Evolutionary conservation across 139 green algal species (phyloP), one percentile per base, ranked within the genome.

Genomic region (Chlamydomonas incerta): DNA sequence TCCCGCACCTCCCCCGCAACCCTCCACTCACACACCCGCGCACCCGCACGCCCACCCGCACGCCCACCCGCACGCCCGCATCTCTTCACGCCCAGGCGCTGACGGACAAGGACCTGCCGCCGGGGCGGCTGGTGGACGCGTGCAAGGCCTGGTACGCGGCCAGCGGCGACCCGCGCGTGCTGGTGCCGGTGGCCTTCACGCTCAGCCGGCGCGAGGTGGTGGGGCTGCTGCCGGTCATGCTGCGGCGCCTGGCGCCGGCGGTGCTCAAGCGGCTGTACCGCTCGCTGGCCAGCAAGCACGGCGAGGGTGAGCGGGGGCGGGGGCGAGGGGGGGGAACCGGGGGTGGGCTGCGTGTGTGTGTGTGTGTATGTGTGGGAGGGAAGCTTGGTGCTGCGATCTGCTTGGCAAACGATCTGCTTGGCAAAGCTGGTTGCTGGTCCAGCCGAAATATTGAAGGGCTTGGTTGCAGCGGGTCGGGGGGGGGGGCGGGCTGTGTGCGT

Each of bases 151-250:
- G 80, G 80, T 85, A 85, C 47, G 50, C 31, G 0, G 50, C 80
- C 80, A 77, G 66, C 67, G 33, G 26, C 66, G 80, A 85, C 80
- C 66, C 80, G 50, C 80, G 80, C 14, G 80, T 85, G 31, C 55
- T 85, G 80, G 80, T 85, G 50, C 80, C 80, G 9, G 80, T 85
- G 47, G 80, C 80, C 52, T 85, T 85, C 80, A 85, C 80, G 31
- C 80, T 85, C 33, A 62, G 33, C 50, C 63, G 80, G 29, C 63
- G 67, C 21, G 80, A 76, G 10, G 80, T 85, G 24, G 57, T 75
- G n/a, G 33, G 31, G 21, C 65, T 85, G 80, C 80, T 85, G 80
- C 80, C 80, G 1, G 80, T 52, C 24, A 77, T 85, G 66, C 67
- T 85, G 47, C 11, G 66, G 13, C 29, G 35, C 63, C 80, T 85